Evolutionary conservation across 495 filamentous ascomycete genomes (phyloP).

Genomic region (Lophiostoma macrostomum): DNA sequence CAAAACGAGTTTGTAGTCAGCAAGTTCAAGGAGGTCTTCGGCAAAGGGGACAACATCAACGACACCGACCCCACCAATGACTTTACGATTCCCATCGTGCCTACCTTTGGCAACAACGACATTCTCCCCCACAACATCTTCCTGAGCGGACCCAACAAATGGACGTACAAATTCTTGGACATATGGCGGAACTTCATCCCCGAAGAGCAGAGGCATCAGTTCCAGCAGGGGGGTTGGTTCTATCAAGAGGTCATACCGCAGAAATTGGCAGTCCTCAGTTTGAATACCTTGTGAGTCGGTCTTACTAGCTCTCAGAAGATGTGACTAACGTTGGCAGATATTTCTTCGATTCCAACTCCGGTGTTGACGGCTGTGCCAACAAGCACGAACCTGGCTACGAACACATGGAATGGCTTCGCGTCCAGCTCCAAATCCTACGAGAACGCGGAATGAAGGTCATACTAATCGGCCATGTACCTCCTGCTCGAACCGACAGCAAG

Average conservation of each 20-base stretch:
- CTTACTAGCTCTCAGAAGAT: neutral
- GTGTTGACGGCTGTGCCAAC: constrained; percentile 79
- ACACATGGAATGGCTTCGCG: constrained; percentile 94
- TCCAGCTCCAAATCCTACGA: constrained; percentile 82
- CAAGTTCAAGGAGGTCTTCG: constrained; percentile 74
- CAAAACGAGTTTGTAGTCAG: constrained; percentile 72
- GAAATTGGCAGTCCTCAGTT: constrained; percentile 82
- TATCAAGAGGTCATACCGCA: constrained; percentile 86
- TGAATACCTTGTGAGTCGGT: constrained; percentile 74
- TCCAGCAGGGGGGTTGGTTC: constrained; percentile 92
- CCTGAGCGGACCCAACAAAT: constrained; percentile 74
- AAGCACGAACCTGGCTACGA: constrained; percentile 82
- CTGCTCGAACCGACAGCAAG: constrained; percentile 79
- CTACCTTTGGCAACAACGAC: constrained; percentile 95
- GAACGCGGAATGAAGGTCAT: constrained; percentile 90
- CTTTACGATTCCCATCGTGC: constrained; percentile 75
- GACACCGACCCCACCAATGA: constrained; percentile 53
- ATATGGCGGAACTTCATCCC: constrained; percentile 88
- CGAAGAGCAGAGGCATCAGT: constrained; percentile 86
- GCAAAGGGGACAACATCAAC: constrained; percentile 46
- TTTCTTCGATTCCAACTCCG: constrained; percentile 89
- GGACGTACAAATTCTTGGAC: constrained; percentile 67
- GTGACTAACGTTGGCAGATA: constrained; percentile 48
- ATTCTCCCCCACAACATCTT: constrained; percentile 97
- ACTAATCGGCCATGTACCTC: constrained; percentile 89